These are phyloP conservation scores for Trifolium repens DNA, from an alignment of 306 rosid genomes.

Conservation along the genomic window DNA sequence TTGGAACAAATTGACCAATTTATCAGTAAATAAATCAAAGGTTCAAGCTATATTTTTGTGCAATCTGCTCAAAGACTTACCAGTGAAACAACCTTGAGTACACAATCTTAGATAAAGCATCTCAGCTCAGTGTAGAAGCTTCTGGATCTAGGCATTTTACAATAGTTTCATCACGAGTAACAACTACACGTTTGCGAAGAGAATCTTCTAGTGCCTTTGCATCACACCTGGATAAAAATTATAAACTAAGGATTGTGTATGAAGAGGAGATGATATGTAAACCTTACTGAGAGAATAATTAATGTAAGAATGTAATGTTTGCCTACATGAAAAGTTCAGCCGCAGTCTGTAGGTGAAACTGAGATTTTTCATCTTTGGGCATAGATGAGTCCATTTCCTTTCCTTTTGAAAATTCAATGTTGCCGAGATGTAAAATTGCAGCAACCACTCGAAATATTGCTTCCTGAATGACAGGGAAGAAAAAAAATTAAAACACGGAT, in stretches of 20 bases:
- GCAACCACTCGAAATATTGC: conserved; percentile 99
- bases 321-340: conserved; percentile 91
- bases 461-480: conserved; percentile 58
- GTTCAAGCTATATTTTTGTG: conserved; percentile 30
- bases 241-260: conserved; percentile 36
- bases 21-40: conserved; percentile 26
- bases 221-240: conserved; percentile 79
- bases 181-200: conserved; percentile 97
- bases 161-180: conserved; percentile 95
- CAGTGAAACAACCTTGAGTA: conserved; percentile 95
- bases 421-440: conserved; percentile 95
- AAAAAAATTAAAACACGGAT: conserved; percentile 36
- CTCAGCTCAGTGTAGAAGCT: conserved; percentile 89
- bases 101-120: conserved; percentile 92
- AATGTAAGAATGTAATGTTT: conserved; percentile 39
- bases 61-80: conserved; percentile 54
- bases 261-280: conserved; percentile 44
- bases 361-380: conserved; percentile 92
- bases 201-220: conserved; percentile 93
- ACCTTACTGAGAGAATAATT: conserved; percentile 15
- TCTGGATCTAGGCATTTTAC: conserved; percentile 94
- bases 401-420: conserved; percentile 94
- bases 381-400: conserved; percentile 82
- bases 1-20: conserved; percentile 32
- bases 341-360: conserved; percentile 81